Evolutionary conservation across 352 stramenopile genomes (phyloP).

Genomic region (Globisporangium echinulatum): DNA sequence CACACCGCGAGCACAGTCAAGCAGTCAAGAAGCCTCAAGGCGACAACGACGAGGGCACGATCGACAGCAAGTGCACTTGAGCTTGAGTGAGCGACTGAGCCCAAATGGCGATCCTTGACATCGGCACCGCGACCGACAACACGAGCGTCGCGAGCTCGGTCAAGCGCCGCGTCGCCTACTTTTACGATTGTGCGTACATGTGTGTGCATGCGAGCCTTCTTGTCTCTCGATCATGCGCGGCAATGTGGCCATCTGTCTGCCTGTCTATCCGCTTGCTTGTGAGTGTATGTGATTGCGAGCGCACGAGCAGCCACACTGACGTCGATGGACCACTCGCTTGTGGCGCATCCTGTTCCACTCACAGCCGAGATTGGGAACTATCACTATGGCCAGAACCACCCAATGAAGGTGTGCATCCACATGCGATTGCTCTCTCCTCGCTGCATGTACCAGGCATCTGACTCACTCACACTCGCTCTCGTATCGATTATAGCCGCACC

Average conservation of each 20-base stretch:
- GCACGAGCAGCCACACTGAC: background rate
- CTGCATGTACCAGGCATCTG: background rate
- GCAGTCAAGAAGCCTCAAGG: background rate
- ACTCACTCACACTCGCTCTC: background rate
- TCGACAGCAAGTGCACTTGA: background rate
- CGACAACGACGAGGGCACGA: background rate
- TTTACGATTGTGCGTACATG: constrained; percentile 71
- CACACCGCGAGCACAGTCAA: too few species aligned
- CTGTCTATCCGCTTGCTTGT: background rate
- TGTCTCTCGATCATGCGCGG: background rate
- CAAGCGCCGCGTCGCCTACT: constrained; percentile 86
- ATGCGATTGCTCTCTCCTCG: background rate
- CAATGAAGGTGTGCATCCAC: constrained; percentile 66
- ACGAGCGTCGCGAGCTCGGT: constrained; percentile 18
- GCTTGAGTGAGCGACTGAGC: background rate
- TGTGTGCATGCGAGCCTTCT: background rate
- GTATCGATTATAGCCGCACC: constrained; percentile 82
- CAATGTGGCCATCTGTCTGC: too few species aligned
- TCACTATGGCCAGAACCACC: constrained; percentile 95
- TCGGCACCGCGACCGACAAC: constrained; percentile 6
- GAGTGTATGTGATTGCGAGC: background rate
- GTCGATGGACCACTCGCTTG: background rate
- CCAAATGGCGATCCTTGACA: constrained; percentile 16
- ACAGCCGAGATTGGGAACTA: constrained; percentile 97
- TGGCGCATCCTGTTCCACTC: background rate